These are phyloP conservation scores for Peniophora sp. DNA, from an alignment of 1,284 basidiomycete genomes.

Conservation along the genomic window DNA sequence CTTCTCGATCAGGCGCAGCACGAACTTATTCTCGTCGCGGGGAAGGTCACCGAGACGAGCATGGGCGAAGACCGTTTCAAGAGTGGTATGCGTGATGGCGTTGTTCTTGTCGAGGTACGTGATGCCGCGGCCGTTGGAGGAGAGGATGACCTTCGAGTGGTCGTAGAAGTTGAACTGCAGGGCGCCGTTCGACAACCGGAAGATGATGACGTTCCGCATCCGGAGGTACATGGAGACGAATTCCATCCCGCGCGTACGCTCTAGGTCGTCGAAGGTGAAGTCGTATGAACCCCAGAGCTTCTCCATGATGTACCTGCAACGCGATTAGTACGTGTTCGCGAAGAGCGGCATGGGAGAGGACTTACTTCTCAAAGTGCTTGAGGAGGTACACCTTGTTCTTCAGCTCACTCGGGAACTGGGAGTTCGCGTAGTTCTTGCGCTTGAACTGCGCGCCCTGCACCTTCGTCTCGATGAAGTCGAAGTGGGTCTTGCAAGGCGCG, in stretches of 20 bases:
- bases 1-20: slow-evolving; percentile 63
- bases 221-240: slow-evolving; percentile 94
- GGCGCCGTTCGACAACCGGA: slow-evolving; percentile 90
- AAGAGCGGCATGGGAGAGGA: too few species aligned
- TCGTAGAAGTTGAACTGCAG: slow-evolving; percentile 98
- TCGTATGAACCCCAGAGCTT: slow-evolving; percentile 74
- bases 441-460: slow-evolving; percentile 57
- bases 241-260: slow-evolving; percentile 75
- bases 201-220: slow-evolving; percentile 95
- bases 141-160: slow-evolving; percentile 91
- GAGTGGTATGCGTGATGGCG: slow-evolving; percentile 65
- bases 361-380: slow-evolving; percentile 74
- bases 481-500: slow-evolving; percentile 81
- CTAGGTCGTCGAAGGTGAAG: slow-evolving; percentile 71
- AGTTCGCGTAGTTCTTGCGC: slow-evolving; percentile 59
- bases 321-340: too few species aligned
- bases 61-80: slow-evolving; percentile 66
- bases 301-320: slow-evolving; percentile 71
- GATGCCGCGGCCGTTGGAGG: slow-evolving; percentile 69
- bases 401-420: slow-evolving; percentile 66
- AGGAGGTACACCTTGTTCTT: slow-evolving; percentile 86
- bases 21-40: slow-evolving; percentile 53
- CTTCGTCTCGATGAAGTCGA: slow-evolving; percentile 75
- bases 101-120: slow-evolving; percentile 90
- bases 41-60: slow-evolving; percentile 33